Conservation (phyloP, 139 green algal species). For the Micractinium conductrix region DNA sequence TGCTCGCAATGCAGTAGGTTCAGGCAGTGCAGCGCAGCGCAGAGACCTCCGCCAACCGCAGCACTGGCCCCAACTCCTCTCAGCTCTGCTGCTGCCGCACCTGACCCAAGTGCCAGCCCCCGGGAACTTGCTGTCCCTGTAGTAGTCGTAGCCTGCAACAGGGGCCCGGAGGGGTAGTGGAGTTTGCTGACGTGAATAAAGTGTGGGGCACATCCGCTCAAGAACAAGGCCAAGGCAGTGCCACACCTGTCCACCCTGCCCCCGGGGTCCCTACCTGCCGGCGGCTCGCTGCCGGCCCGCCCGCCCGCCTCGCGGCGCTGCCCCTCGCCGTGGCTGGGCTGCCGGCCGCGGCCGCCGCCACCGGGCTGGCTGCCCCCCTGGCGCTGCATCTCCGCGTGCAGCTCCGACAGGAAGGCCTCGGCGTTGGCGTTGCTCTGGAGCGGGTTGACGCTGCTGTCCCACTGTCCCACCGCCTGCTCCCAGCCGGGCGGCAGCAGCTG, state of each 20-base stretch:
- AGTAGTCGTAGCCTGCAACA: not conserved
- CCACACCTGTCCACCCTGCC: no score
- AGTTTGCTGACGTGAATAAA: no score
- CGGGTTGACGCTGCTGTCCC: conserved; percentile 25
- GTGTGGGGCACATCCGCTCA: no score
- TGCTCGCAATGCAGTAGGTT: no score
- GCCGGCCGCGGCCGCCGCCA: not conserved
- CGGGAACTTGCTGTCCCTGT: conserved; percentile 11
- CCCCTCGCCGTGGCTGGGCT: not conserved
- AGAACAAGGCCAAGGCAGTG: no score
- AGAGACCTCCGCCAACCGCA: no score
- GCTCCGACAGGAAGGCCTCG: not conserved
- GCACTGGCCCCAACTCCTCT: not conserved
- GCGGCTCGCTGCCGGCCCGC: conserved; percentile 3
- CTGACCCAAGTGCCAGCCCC: conserved; percentile 32
- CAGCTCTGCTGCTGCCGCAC: no score
- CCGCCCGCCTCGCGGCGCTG: no score
- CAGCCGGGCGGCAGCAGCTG: not conserved
- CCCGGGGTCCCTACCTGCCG: no score
- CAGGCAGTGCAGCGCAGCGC: not conserved
- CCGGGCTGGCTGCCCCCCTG: not conserved
- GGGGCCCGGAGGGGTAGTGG: no score
- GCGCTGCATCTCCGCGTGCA: conserved; percentile 14
- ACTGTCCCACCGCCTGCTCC: not conserved
- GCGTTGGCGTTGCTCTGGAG: not conserved